Conservation (phyloP, 2,329 filamentous ascomycete species). For the Mariannaea elegans region DNA sequence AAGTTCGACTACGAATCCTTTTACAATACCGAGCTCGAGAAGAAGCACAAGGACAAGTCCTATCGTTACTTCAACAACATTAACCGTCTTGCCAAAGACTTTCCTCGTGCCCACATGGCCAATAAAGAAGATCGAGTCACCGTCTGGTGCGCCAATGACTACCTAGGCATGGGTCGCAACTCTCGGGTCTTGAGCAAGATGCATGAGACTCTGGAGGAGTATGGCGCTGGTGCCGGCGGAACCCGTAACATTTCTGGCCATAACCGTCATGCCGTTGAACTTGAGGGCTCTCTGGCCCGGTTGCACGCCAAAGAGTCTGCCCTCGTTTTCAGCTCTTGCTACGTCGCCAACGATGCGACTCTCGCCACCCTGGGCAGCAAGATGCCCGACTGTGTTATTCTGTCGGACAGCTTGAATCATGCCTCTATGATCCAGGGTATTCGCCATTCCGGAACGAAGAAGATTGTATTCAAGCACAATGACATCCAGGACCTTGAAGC, state of each 20-base stretch:
- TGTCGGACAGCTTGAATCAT: slow-evolving; percentile 98
- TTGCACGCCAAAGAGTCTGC: slow-evolving; percentile 92
- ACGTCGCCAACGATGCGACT: slow-evolving; percentile 97
- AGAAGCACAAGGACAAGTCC: slow-evolving; percentile 99
- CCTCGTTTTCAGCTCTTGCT: slow-evolving; percentile 96
- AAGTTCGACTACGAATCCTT: slow-evolving; percentile 93
- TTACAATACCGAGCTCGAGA: slow-evolving; percentile 88
- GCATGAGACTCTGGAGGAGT: slow-evolving; percentile 94
- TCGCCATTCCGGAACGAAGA: slow-evolving; percentile 94
- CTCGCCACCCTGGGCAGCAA: slow-evolving; percentile 97
- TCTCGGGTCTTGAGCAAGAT: slow-evolving; percentile 85
- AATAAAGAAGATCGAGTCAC: slow-evolving; percentile 86
- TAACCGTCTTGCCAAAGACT: slow-evolving; percentile 96
- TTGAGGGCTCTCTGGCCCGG: slow-evolving; percentile 85
- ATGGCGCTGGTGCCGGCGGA: slow-evolving; percentile 93
- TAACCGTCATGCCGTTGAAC: slow-evolving; percentile 88
- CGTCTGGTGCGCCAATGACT: slow-evolving; percentile 99
- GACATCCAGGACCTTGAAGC: slow-evolving; percentile 91
- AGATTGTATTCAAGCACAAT: slow-evolving; percentile 99
- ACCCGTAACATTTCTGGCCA: slow-evolving; percentile 98
- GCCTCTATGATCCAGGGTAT: slow-evolving; percentile 99
- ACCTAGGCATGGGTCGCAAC: slow-evolving; percentile 97
- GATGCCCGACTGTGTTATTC: slow-evolving; percentile 93
- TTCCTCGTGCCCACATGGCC: slow-evolving; percentile 92
- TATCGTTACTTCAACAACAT: slow-evolving; percentile 99